Evolutionary conservation across 805 yeast genomes (phyloP).

Genomic region (Candida cerambycidarum): DNA sequence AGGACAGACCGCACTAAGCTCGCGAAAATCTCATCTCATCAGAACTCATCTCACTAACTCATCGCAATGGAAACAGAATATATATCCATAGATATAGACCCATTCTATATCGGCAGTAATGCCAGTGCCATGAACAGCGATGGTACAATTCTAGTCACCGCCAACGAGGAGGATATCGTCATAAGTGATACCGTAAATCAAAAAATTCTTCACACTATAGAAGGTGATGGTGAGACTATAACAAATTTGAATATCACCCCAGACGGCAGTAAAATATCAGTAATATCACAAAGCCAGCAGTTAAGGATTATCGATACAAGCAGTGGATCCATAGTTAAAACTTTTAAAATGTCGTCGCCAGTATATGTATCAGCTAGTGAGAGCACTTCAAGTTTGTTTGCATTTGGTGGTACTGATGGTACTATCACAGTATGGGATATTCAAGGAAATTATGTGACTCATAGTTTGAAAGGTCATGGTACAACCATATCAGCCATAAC

Average conservation of each 20-base stretch:
- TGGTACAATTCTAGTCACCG: slow-evolving; percentile 70
- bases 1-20: too few relatives aligned
- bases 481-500: slow-evolving; percentile 74
- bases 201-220: slow-evolving; percentile 56
- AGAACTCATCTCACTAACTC: slow-evolving; percentile 1
- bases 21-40: too few relatives aligned
- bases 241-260: slow-evolving; percentile 78
- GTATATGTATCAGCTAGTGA: slow-evolving; percentile 78
- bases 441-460: slow-evolving; percentile 84
- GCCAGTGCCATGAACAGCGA: slow-evolving; percentile 65
- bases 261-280: slow-evolving; percentile 67
- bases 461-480: slow-evolving; percentile 90
- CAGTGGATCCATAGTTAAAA: slow-evolving; percentile 41
- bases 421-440: slow-evolving; percentile 89
- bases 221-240: slow-evolving; percentile 82
- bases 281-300: slow-evolving; percentile 81
- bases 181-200: slow-evolving; percentile 65
- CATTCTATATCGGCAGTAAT: slow-evolving; percentile 86
- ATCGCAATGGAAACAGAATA: slow-evolving; percentile 34
- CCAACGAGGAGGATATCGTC: slow-evolving; percentile 73
- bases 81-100: slow-evolving; percentile 56
- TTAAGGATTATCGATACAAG: slow-evolving; percentile 62
- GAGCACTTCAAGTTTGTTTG: slow-evolving; percentile 77
- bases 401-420: slow-evolving; percentile 96
- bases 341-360: slow-evolving; percentile 70